Base-by-base conservation (phyloP, 106 monocot species). In the Allium sativum region DNA sequence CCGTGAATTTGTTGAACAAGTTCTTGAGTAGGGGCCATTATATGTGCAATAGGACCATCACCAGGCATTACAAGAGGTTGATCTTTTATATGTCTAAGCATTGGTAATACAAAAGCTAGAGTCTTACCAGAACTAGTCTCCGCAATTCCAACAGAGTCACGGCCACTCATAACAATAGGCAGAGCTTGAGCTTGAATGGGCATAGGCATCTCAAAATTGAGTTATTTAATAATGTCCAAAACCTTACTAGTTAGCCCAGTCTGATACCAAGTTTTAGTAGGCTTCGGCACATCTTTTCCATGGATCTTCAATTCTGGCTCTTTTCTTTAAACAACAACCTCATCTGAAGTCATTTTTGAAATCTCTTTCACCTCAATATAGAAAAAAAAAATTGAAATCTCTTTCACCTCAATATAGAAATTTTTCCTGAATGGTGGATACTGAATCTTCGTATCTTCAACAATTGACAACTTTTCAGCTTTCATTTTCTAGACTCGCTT, bases 71-170 rank as follows among this genome's bases (percentile, higher is more conserved):
- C 85, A 1, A 78, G 82, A 31, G 80, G 88, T 61, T 93, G 93
- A 31, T 93, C 93, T 63, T 93, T 93, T 15, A 93, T 85, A 61
- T 93, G 93, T 45, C 93, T 77, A 50, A 93, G 63, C 93, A 93
- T 93, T 18, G 93, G 93, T 45, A 93, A 71, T 14, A 93, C 93
- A 69, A 93, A 93, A 44, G 93, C 93, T 45, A 93, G 55, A 1
- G 93, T 93, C 72, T 93, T 93, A 48, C 93, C 93, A 7, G 93
- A 93, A 45, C 93, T 88, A 43, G 93, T 93, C 57, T 93, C 89
- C 59, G 93, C 93, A 18, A 93, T 62, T 31, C 93, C 93, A 51
- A 93, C 89, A 76, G 88, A 93, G 54, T 93, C 93, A 20, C 93
- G 73, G 0, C 93, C 93, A 55, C 85, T 93, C 93, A 89, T 93